Base-by-base conservation (phyloP, 2,329 filamentous ascomycete genomes). In the Sarocladium strictum region DNA sequence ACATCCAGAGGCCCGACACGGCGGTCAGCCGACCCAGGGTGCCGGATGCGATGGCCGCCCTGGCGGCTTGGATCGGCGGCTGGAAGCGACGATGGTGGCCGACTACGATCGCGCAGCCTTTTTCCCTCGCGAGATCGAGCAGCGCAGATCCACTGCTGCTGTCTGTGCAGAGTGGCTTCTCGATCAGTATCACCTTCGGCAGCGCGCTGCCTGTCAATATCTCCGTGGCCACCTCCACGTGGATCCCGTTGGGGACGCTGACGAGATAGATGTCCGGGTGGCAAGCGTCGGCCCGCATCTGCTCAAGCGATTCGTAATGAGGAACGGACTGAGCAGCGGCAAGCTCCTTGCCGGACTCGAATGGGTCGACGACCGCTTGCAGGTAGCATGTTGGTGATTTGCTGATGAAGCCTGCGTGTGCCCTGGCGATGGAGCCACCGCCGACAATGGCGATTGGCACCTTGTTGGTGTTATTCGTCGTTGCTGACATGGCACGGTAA, bases 11-110 rank as follows among this genome's bases (percentile, higher is more conserved):
- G 7, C 40, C 23, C 5, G 40, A 23, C 4, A 45, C 15, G 6
- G 40, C 40, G 3, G 19, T 45, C 17, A 45, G 15, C 9, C 15
- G 9, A 9, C 40, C 40, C 10, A 45, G 21, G 10, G 17, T 15
- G 5, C 40, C 40, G 4, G 40, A 45, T 15, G 10, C 9, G 9
- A 45, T 26, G 10, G 23, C 21, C 11, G 17, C 40, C 17, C 24
- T 45, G 10, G 40, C 40, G 40, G 40, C 40, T 23, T 10, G 7
- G 17, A 45, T 26, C 11, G 17, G 40, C 7, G 40, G 40, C 17
- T 45, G 40, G 23, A 45, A 45, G 40, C 40, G 40, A 45, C 40
- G 40, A 17, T 45, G 40, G 24, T 45, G 40, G 17, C 40, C 40
- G 24, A 45, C 40, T 12, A 9, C 10, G 11, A 45, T 12, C 5